These are phyloP conservation scores for Bryum argenteum DNA, from an alignment of 225 moss, liverwort and hornwort genomes.

Conservation along the genomic window DNA sequence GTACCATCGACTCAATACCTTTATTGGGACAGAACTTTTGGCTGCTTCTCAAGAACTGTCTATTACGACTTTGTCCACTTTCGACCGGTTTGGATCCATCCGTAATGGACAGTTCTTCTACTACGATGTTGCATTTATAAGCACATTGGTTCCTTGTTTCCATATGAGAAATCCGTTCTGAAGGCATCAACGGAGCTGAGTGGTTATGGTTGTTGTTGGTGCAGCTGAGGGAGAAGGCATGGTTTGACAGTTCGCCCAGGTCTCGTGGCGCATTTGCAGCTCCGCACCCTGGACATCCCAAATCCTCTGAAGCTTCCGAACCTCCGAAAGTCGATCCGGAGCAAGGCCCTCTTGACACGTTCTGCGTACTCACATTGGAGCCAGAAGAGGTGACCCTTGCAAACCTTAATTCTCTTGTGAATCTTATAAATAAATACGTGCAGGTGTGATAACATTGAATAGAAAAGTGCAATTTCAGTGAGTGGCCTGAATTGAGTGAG, in stretches of 20 bases:
- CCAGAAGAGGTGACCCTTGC: conserved; percentile 68
- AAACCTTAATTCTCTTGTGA: no score
- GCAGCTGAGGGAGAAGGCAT: conserved; percentile 75
- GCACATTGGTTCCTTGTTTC: no score
- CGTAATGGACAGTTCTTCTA: no score
- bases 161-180: not conserved
- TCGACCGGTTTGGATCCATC: no score
- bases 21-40: not conserved
- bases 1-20: no score
- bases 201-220: not conserved
- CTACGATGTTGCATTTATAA: not conserved
- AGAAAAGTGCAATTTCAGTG: not conserved
- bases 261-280: conserved; percentile 66
- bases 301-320: conserved; percentile 37
- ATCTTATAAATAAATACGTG: no score
- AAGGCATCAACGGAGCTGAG: not conserved
- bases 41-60: not conserved
- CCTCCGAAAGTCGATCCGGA: conserved; percentile 58
- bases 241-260: conserved; percentile 75
- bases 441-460: no score
- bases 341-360: conserved; percentile 78
- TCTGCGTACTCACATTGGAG: conserved; percentile 79
- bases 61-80: no score
- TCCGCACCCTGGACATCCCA: conserved; percentile 64
- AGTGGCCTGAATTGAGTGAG: not conserved